Conservation (phyloP, 2,329 filamentous ascomycete genomes). For the Pestalotiopsis fici region DNA sequence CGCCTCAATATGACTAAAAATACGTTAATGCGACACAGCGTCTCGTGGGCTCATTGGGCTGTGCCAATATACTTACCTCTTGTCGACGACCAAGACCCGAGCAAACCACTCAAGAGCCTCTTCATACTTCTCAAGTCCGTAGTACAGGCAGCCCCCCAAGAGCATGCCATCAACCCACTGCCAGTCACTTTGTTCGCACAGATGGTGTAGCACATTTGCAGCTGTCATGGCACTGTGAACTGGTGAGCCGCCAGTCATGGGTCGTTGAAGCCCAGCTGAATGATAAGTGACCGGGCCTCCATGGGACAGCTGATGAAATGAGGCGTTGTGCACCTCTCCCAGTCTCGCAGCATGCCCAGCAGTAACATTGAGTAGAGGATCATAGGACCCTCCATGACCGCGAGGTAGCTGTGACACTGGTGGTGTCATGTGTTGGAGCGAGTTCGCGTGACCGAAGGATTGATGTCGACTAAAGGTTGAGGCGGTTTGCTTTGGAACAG, state of each 20-base stretch:
- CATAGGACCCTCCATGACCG: background rate
- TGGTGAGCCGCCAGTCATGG: constrained; percentile 36
- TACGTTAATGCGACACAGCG: constrained; percentile 14
- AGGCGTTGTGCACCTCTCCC: constrained; percentile 15
- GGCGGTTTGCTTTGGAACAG: constrained; percentile 21
- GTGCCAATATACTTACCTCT: constrained; percentile 44
- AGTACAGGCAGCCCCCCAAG: constrained; percentile 86
- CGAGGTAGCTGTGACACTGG: background rate
- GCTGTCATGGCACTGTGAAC: constrained; percentile 63
- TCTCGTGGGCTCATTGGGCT: background rate
- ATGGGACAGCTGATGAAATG: constrained; percentile 25
- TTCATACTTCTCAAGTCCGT: constrained; percentile 82
- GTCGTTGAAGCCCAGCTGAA: constrained; percentile 19
- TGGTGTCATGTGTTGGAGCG: constrained; percentile 7
- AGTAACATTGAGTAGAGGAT: background rate
- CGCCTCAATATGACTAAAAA: constrained; percentile 80
- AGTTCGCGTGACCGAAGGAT: constrained; percentile 13
- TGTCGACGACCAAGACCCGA: constrained; percentile 58
- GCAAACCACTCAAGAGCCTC: constrained; percentile 76
- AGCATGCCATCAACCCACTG: constrained; percentile 93
- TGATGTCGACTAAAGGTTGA: constrained; percentile 18
- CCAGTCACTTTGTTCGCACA: constrained; percentile 82
- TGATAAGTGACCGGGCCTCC: constrained; percentile 18
- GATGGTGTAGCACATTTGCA: constrained; percentile 68
- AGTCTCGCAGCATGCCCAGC: constrained; percentile 4